Percentiles rank a stretch among this genome's conserved stretches.
Conservation (phyloP, 768 basidiomycete genomes). For the Clitopilus hobsonii region DNA sequence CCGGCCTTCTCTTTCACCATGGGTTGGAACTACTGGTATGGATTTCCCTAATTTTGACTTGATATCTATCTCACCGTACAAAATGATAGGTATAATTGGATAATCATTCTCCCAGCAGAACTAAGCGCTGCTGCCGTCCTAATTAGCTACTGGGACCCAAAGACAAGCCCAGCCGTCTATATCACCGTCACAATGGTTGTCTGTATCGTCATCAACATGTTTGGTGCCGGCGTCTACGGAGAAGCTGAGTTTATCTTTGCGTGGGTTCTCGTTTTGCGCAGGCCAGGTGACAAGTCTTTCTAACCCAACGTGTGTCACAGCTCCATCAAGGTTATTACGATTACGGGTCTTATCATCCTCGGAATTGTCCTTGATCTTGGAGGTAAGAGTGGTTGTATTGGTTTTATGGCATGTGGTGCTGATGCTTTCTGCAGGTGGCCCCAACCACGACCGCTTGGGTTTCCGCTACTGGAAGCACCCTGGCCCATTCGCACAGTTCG, state of each 20-base stretch:
- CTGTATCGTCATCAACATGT: constrained; percentile 69
- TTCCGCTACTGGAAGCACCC: constrained; percentile 86
- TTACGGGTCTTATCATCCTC: constrained; percentile 66
- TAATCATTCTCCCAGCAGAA: constrained; percentile 66
- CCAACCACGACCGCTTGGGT: constrained; percentile 67
- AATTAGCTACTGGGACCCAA: constrained; percentile 65
- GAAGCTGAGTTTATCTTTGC: constrained; percentile 88
- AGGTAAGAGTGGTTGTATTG: constrained; percentile 24
- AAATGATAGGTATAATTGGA: constrained; percentile 50
- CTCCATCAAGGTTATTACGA: constrained; percentile 88
- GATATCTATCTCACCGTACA: background rate
- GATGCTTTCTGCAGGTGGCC: constrained; percentile 51
- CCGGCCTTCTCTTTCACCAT: constrained; percentile 62
- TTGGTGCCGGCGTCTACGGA: constrained; percentile 76
- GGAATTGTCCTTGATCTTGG: constrained; percentile 81
- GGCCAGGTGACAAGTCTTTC: background rate
- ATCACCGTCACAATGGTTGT: constrained; percentile 74
- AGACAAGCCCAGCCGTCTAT: constrained; percentile 69
- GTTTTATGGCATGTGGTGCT: background rate
- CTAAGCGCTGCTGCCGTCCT: constrained; percentile 72
- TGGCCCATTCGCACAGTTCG: constrained; percentile 79
- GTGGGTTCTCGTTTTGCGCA: constrained; percentile 41
- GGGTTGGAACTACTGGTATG: constrained; percentile 49
- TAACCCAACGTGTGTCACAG: constrained; percentile 17
- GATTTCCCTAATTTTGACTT: background rate